Evolutionary conservation across 2,329 filamentous ascomycete species (phyloP).

Genomic region (Magnaporthiopsis rhizophila): DNA sequence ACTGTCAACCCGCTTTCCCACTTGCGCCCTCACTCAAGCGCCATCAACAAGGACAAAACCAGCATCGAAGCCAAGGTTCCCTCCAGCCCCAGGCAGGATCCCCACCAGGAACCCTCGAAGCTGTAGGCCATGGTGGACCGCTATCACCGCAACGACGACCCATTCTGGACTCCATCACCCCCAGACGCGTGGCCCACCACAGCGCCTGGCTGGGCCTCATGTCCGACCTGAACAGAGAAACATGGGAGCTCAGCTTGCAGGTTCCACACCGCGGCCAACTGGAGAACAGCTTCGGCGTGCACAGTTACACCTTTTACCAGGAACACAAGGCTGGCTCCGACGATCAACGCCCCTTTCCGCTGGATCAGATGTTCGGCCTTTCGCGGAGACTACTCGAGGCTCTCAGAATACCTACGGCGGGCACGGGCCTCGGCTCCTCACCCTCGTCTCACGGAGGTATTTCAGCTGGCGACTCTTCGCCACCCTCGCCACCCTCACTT

Average conservation of each 20-base stretch:
- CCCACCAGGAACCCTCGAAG: neutral
- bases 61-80: neutral
- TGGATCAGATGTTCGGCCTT: constrained; percentile 33
- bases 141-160: neutral
- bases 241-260: constrained; percentile 28
- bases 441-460: neutral
- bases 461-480: neutral
- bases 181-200: neutral
- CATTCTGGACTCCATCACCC: neutral
- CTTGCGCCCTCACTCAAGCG: neutral
- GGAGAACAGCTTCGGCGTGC: constrained; percentile 4
- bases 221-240: constrained; percentile 28
- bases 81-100: neutral
- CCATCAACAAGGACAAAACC: neutral
- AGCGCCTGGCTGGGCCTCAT: constrained; percentile 25
- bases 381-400: constrained; percentile 28
- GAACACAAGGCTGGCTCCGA: neutral
- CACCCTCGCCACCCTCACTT: neutral
- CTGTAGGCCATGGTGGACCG: neutral
- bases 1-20: neutral
- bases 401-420: constrained; percentile 11
- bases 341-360: constrained; percentile 25
- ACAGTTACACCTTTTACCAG: neutral
- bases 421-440: neutral
- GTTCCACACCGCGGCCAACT: constrained; percentile 22